Evolutionary conservation across 73 alveolate species (phyloP).

Genomic region (Uronychia setigera): DNA sequence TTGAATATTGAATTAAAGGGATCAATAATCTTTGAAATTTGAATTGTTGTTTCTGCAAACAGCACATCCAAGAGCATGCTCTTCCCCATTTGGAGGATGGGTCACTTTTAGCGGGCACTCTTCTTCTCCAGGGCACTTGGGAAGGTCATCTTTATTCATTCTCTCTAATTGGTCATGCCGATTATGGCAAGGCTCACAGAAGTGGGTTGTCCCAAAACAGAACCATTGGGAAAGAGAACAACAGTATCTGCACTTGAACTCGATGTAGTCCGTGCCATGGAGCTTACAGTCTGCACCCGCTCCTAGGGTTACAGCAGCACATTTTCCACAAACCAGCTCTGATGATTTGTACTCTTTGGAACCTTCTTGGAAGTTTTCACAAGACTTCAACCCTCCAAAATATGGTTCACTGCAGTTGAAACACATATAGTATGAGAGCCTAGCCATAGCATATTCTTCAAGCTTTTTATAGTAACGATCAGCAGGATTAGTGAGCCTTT

Average conservation of each 20-base stretch:
- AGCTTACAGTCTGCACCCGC: conserved; percentile 73
- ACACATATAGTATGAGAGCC: conserved; percentile 85
- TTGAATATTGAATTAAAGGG: too few species aligned
- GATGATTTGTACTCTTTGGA: conserved; percentile 59
- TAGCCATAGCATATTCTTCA: conserved; percentile 78
- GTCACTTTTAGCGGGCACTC: conserved; percentile 50
- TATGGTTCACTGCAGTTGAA: conserved; percentile 83
- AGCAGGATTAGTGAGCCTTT: conserved; percentile 59
- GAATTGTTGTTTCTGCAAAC: too few species aligned
- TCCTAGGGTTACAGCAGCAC: conserved; percentile 68
- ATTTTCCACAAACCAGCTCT: conserved; percentile 83
- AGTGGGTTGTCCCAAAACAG: conserved; percentile 94
- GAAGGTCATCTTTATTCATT: conserved; percentile 16
- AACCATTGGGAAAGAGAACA: conserved; percentile 88
- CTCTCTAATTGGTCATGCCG: conserved; percentile 9
- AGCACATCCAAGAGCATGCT: conserved; percentile 77
- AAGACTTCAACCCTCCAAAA: conserved; percentile 91
- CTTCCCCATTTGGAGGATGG: conserved; percentile 81
- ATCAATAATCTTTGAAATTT: too few species aligned
- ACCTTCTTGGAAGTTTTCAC: conserved; percentile 77
- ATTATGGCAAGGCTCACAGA: conserved; percentile 85
- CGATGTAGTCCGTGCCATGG: conserved; percentile 91
- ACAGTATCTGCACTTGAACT: conserved; percentile 93
- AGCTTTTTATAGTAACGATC: conserved; percentile 53
- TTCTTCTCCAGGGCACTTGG: conserved; percentile 31